phyloP scores from a whole-genome alignment of 768 basidiomycete genomes.

The Suillus placidus region DNA sequence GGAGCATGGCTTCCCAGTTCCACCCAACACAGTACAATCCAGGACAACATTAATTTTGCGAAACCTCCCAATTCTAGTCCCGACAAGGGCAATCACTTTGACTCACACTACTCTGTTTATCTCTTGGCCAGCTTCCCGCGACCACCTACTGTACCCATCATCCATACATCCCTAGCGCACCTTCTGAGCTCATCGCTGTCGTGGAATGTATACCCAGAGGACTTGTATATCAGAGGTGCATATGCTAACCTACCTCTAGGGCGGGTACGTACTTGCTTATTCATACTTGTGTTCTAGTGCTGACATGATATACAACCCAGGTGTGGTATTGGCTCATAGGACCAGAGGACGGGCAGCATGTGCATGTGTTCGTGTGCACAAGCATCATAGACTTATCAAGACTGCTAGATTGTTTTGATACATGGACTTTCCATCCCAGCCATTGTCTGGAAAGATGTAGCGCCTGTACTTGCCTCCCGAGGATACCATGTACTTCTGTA shows the following conservation, averaged over 20 bases:
- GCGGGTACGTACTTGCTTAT: slow-evolving; percentile 44
- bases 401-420: slow-evolving; percentile 66
- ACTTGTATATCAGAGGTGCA: slow-evolving; percentile 60
- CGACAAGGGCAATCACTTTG: too few relatives aligned
- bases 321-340: slow-evolving; percentile 80
- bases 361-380: slow-evolving; percentile 30
- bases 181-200: slow-evolving; percentile 56
- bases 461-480: slow-evolving; percentile 58
- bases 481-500: slow-evolving; percentile 79
- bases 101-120: too few relatives aligned
- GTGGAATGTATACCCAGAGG: slow-evolving; percentile 73
- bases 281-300: not conserved
- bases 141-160: slow-evolving; percentile 50
- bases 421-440: slow-evolving; percentile 79
- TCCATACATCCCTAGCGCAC: slow-evolving; percentile 63
- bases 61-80: too few relatives aligned
- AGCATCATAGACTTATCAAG: slow-evolving; percentile 8
- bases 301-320: slow-evolving; percentile 34
- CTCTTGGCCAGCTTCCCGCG: slow-evolving; percentile 68
- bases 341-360: slow-evolving; percentile 67
- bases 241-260: slow-evolving; percentile 72
- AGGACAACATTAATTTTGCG: too few relatives aligned
- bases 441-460: slow-evolving; percentile 77
- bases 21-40: too few relatives aligned
- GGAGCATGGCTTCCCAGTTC: too few relatives aligned